These are phyloP conservation scores for Thielaviopsis populi DNA, from an alignment of 2,329 filamentous ascomycete genomes.

Conservation along the genomic window DNA sequence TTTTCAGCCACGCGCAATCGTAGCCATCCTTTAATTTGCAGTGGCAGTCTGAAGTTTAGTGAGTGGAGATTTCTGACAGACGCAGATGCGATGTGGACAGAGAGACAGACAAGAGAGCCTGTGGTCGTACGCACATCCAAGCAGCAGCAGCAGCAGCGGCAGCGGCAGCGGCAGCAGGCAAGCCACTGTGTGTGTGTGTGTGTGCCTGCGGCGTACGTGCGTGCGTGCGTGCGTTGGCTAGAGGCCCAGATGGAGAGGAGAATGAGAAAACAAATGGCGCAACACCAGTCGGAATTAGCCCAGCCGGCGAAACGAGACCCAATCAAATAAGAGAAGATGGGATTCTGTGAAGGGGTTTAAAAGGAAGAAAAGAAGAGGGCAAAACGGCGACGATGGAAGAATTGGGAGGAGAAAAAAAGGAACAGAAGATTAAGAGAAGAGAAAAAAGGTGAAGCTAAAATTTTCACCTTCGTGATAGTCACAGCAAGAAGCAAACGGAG, in stretches of 20 bases:
- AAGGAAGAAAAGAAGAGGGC: background rate
- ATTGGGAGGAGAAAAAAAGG: no score
- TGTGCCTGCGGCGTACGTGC: no score
- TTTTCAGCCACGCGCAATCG: background rate
- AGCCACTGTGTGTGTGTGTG: background rate
- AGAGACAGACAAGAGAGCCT: background rate
- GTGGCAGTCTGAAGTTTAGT: background rate
- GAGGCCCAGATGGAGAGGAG: background rate
- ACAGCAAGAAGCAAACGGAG: background rate
- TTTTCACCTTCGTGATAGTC: background rate
- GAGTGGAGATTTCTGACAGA: background rate
- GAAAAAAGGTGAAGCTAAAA: background rate
- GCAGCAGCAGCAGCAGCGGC: no score
- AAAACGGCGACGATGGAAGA: background rate
- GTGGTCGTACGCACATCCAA: background rate
- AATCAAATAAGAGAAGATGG: background rate
- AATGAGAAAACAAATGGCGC: constrained; percentile 2
- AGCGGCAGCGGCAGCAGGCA: no score
- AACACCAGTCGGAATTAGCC: background rate
- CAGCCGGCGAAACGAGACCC: background rate
- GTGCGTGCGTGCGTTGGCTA: background rate
- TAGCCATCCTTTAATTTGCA: background rate
- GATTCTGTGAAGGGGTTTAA: background rate
- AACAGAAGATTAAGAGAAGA: background rate
- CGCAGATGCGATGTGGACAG: no score